A percentile compares a stretch with the other conserved stretches of the same genome.
Evolutionary conservation across 805 yeast genomes (phyloP).

Genomic region (Saccharomycopsis lassenensis): DNA sequence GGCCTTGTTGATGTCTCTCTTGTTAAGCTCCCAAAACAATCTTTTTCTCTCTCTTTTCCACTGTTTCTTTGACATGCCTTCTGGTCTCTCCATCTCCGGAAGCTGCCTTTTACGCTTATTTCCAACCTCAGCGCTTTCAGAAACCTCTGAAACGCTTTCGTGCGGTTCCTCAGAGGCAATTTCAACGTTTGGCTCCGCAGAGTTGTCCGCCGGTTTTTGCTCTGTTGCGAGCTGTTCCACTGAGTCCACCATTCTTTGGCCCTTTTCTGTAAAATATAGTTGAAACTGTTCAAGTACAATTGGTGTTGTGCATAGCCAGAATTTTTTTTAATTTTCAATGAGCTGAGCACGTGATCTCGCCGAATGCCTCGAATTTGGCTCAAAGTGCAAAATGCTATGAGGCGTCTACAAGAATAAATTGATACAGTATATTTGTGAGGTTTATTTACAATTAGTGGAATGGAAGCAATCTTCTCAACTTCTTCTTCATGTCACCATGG

Average conservation of each 20-base stretch:
- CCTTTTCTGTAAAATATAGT: neutral
- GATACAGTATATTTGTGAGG: neutral
- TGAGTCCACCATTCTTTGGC: neutral
- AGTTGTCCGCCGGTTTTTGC: neutral
- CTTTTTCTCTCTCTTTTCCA: conserved; percentile 65
- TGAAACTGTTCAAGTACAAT: neutral
- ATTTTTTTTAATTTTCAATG: neutral
- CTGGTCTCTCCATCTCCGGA: conserved; percentile 39
- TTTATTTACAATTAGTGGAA: conserved; percentile 23
- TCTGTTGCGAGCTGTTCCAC: neutral
- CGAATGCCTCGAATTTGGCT: no score
- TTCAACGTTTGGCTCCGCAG: neutral
- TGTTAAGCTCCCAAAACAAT: conserved; percentile 49
- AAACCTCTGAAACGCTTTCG: neutral
- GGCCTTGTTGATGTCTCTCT: conserved; percentile 45
- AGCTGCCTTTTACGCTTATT: neutral
- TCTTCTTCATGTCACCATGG: conserved; percentile 45
- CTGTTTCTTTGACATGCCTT: conserved; percentile 77
- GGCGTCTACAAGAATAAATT: no score
- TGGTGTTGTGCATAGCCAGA: no score
- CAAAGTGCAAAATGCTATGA: no score
- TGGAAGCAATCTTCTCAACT: conserved; percentile 46
- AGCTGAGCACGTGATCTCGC: neutral
- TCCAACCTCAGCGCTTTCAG: neutral
- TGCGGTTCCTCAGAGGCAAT: neutral